Evolutionary conservation across 306 rosid species (phyloP).

Genomic region (Quercus ilex): DNA sequence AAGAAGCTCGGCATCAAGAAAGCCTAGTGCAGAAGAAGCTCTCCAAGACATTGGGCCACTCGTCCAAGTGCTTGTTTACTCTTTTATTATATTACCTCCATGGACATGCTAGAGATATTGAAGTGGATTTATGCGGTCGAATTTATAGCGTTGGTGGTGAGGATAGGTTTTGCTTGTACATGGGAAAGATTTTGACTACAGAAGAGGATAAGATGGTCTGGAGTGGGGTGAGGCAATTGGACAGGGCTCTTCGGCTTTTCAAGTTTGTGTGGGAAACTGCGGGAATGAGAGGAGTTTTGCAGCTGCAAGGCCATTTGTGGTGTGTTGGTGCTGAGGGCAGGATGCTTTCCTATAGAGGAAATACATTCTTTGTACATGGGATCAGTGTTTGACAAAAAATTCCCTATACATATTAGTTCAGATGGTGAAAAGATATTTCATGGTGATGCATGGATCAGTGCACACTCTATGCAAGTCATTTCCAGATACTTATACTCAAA

Average conservation of each 20-base stretch:
- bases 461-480: not conserved
- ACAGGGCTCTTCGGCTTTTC: conserved; percentile 66
- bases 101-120: conserved; percentile 63
- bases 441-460: not conserved
- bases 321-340: conserved; percentile 64
- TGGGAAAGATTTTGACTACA: conserved; percentile 81
- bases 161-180: conserved; percentile 44
- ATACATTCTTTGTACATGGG: conserved; percentile 50
- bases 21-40: conserved; percentile 70
- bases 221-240: conserved; percentile 82
- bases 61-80: conserved; percentile 87
- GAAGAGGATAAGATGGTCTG: conserved; percentile 60
- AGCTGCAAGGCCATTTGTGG: conserved; percentile 85
- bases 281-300: conserved; percentile 60
- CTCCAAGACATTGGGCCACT: conserved; percentile 69
- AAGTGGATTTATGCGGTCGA: conserved; percentile 78
- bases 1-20: conserved; percentile 68
- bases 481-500: too few species aligned
- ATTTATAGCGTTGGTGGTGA: conserved; percentile 33
- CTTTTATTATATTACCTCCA: conserved; percentile 58
- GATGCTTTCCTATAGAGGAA: conserved; percentile 61
- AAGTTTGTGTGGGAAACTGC: conserved; percentile 86
- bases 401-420: not conserved
- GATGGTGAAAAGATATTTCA: not conserved
- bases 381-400: conserved; percentile 41